phyloP scores from a whole-genome alignment of 192 early-diverging fungal species.

The Piromyces sp. region DNA sequence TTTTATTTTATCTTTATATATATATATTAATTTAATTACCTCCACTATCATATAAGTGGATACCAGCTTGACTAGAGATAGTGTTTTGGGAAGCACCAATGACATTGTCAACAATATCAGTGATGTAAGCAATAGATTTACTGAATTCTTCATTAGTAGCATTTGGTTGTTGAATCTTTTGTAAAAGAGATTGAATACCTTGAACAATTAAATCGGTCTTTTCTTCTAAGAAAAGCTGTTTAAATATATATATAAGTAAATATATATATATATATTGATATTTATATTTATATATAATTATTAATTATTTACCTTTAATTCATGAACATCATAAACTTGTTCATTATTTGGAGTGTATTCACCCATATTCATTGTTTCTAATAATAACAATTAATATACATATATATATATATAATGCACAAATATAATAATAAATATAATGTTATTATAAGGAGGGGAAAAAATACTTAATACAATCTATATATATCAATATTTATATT shows the following conservation, averaged over 20 bases:
- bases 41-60: background rate
- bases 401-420: too few species aligned
- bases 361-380: constrained; percentile 1
- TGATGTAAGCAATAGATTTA: constrained; percentile 34
- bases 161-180: constrained; percentile 33
- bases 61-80: constrained; percentile 6
- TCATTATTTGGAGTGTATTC: background rate
- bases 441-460: too few species aligned
- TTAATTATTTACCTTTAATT: constrained; percentile 11
- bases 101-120: constrained; percentile 33
- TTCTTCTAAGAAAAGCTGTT: constrained; percentile 40
- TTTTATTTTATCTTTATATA: too few species aligned
- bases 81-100: constrained; percentile 27
- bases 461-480: too few species aligned
- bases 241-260: background rate
- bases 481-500: too few species aligned
- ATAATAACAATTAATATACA: too few species aligned
- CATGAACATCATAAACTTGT: background rate
- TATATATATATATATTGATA: background rate
- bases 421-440: too few species aligned
- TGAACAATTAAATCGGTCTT: constrained; percentile 64
- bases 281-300: constrained; percentile 15
- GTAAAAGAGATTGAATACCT: constrained; percentile 53
- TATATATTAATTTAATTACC: background rate
- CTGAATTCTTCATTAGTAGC: constrained; percentile 29